Evolutionary conservation across 1,139 yeast species (phyloP), one percentile per base, ranked within the genome.

Genomic region (Kurtzmaniella quercitrusa): DNA sequence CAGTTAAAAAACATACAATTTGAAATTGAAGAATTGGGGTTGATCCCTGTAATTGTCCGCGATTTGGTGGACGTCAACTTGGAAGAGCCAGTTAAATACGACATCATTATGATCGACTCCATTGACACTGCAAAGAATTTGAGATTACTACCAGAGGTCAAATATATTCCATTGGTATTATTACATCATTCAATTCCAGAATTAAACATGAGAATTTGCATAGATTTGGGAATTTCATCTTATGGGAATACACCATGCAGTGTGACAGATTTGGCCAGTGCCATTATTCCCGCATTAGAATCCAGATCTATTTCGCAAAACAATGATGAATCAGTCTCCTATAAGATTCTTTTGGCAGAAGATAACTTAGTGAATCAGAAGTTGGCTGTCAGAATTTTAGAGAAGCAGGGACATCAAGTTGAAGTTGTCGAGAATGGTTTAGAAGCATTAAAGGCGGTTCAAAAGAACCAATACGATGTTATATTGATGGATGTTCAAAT

Each of bases 401-500:
- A 86, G 57, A 87, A 87, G 59, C 87, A 85, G 60, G 91, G 91
- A 19, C 95, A 87, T 61, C 73, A 76, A 46, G 89, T 86, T 7
- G 84, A 82, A 47, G 95, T 84, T 42, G 95, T 88, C 15, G 94
- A 86, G 56, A 88, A 88, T 59, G 95, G 96, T 11, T 68, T 80
- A 46, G 89, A 86, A 54, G 95, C 95, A 0, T 78, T 78, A 53
- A 88, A 87, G 50, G 91, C 91, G 0, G 82, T 86, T 36, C 75
- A 82, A 58, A 80, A 78, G 59, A 63, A 56, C 34, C 72, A 77
- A 37, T 87, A 82, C 59, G 95, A 88, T 57, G 93, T 84, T 40
- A 88, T 88, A 14, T 74, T 88, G 51, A 88, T 88, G 96, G 96
- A 88, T 67, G 95, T 88, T 36, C 95, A 88, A 63, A 88, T 88